Evolutionary conservation across 192 early-diverging fungal genomes (phyloP).

Genomic region (Coemansia sp.): DNA sequence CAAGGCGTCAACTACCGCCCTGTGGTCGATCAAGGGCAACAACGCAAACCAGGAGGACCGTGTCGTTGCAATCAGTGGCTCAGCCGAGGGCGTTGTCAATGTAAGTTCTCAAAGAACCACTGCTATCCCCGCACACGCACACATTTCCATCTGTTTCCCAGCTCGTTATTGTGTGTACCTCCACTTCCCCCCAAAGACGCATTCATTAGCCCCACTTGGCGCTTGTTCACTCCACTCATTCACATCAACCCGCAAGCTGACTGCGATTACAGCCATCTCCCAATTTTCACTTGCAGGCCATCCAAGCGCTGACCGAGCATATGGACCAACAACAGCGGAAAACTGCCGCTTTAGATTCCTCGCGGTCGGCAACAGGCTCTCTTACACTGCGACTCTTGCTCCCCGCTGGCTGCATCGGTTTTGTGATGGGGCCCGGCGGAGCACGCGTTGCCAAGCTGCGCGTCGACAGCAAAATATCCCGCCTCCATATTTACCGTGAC

Average conservation of each 20-base stretch:
- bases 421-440: constrained; percentile 35
- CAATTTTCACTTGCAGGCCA: constrained; percentile 27
- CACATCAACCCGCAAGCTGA: background rate
- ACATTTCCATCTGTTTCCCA: background rate
- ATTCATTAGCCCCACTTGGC: background rate
- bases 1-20: constrained; percentile 34
- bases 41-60: constrained; percentile 33
- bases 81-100: constrained; percentile 20
- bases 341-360: background rate
- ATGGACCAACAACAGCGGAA: constrained; percentile 24
- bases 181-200: background rate
- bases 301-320: constrained; percentile 37
- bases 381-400: constrained; percentile 38
- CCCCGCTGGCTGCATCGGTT: constrained; percentile 33
- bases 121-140: background rate
- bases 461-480: constrained; percentile 16
- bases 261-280: background rate
- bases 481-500: constrained; percentile 30
- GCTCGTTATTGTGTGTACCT: background rate
- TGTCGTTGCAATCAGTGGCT: constrained; percentile 36
- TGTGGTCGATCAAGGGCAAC: constrained; percentile 38
- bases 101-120: constrained; percentile 28
- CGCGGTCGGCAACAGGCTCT: background rate
- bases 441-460: constrained; percentile 21
- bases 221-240: background rate